phyloP scores from a whole-genome alignment of 805 yeast genomes.

The Lachancea lanzarotensis region DNA sequence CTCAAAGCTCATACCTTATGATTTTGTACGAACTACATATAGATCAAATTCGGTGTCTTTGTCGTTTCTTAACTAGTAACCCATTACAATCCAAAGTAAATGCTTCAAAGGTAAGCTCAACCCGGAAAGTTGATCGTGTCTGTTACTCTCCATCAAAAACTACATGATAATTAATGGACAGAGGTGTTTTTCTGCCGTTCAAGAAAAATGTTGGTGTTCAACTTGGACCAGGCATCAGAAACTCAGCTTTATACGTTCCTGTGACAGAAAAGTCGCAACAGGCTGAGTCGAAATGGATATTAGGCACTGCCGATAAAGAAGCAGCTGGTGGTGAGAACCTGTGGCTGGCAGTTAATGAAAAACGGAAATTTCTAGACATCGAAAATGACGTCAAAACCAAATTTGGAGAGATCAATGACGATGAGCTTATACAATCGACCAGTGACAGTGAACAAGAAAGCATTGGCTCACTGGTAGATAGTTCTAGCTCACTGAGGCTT shows the following conservation, averaged over 20 bases:
- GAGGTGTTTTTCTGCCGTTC: constrained; percentile 5
- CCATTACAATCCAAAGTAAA: too few species aligned
- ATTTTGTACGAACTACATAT: too few species aligned
- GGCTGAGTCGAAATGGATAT: constrained; percentile 1
- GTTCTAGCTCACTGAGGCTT: constrained; percentile 13
- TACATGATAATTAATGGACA: constrained; percentile 3
- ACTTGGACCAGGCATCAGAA: constrained; percentile 9
- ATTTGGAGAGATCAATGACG: constrained; percentile 1
- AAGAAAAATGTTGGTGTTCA: constrained; percentile 8
- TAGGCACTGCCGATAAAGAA: background rate
- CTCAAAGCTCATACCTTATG: too few species aligned
- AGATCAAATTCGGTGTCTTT: too few species aligned
- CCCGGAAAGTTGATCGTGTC: background rate
- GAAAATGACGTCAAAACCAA: constrained; percentile 1
- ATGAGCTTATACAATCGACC: background rate
- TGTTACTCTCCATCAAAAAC: background rate
- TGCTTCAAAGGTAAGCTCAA: background rate
- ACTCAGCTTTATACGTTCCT: constrained; percentile 5
- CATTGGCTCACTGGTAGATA: background rate
- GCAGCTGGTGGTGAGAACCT: background rate
- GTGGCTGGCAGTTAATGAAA: background rate
- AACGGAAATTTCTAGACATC: background rate
- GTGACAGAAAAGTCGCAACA: background rate
- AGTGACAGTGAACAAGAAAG: constrained; percentile 10
- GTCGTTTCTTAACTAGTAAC: too few species aligned